Evolutionary conservation across 768 basidiomycete genomes (phyloP), one percentile per base, ranked within the genome.

Genomic region (Naganishia kalamii): DNA sequence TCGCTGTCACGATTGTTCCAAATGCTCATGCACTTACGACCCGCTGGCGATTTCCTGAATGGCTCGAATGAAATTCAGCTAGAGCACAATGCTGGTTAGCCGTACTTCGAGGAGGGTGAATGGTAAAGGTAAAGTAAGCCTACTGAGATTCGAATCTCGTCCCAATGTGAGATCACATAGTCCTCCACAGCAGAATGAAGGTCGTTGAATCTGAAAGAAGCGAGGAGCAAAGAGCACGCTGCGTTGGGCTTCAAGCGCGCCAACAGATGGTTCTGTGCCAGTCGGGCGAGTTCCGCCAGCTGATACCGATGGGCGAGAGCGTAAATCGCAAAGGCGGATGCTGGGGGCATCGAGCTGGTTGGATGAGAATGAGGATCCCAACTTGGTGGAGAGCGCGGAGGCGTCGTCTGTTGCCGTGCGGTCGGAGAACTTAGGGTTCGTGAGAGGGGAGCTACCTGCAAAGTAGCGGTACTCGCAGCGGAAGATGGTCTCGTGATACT

Each of bases 111-210:
- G n/a, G n/a, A n/a, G n/a, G n/a, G n/a, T n/a, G n/a, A n/a, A n/a
- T n/a, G n/a, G n/a, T n/a, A n/a, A n/a, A n/a, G n/a, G 44, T 41
- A 8, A 40, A 2, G n/a, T 15, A 25, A 13, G 44, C 51, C 47
- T 41, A 67, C 66, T 10, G 52, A 50, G 27, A 12, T 15, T 37
- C 59, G 66, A 3, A 88, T 86, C 63, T 85, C 85, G 46, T 85
- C 84, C 87, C 87, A 89, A 70, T 84, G 83, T n/a, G 86, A 84
- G 0, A 89, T 86, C 25, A 89, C 85, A 66, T 85, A 89, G 72
- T 89, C 87, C 84, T 87, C 68, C 0, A 67, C 52, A 37, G 69
- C 30, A 19, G 63, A 52, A 61, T 66, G 70, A 19, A 70, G 59
- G 17, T 43, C 62, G 50, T 68, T 51, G 60, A 37, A 65, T 32